Evolutionary conservation across 495 filamentous ascomycete species (phyloP).

Genomic region (Trichoderma erinaceum): DNA sequence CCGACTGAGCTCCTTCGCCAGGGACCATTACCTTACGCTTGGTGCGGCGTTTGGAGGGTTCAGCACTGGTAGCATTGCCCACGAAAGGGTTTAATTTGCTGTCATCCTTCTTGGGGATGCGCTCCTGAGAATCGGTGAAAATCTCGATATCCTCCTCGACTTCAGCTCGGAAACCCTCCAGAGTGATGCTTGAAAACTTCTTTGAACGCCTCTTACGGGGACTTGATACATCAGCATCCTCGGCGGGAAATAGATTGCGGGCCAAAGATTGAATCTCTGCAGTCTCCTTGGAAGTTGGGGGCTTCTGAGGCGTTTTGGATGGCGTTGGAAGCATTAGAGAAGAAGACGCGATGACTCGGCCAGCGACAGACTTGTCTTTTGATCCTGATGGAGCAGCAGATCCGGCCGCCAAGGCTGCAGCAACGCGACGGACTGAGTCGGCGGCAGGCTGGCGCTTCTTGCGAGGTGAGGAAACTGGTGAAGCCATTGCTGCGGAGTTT

Average conservation of each 20-base stretch:
- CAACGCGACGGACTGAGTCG: constrained; percentile 33
- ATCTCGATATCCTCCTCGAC: constrained; percentile 64
- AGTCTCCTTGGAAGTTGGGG: constrained; percentile 46
- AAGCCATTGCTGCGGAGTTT: constrained; percentile 24
- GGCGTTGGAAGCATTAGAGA: constrained; percentile 75
- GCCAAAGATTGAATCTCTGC: constrained; percentile 58
- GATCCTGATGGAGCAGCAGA: constrained; percentile 29
- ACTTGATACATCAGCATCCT: constrained; percentile 47
- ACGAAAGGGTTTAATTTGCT: constrained; percentile 73
- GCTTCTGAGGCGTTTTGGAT: constrained; percentile 78
- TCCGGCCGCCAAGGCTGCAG: constrained; percentile 26
- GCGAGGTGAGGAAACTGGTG: constrained; percentile 40
- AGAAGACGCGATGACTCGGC: constrained; percentile 6
- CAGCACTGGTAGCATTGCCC: constrained; percentile 30
- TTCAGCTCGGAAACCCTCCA: constrained; percentile 64
- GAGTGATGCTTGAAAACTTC: constrained; percentile 55
- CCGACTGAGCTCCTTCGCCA: constrained; percentile 49
- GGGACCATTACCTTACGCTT: constrained; percentile 42
- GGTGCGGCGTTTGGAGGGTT: constrained; percentile 36
- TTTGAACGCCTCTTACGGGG: constrained; percentile 48
- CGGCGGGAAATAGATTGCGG: constrained; percentile 61
- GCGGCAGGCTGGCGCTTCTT: constrained; percentile 35
- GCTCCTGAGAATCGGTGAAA: constrained; percentile 84
- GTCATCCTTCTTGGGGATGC: constrained; percentile 64
- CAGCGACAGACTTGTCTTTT: constrained; percentile 13